Evolutionary conservation across 2,329 filamentous ascomycete genomes (phyloP).

Genomic region (Mollisiaceae sp.): DNA sequence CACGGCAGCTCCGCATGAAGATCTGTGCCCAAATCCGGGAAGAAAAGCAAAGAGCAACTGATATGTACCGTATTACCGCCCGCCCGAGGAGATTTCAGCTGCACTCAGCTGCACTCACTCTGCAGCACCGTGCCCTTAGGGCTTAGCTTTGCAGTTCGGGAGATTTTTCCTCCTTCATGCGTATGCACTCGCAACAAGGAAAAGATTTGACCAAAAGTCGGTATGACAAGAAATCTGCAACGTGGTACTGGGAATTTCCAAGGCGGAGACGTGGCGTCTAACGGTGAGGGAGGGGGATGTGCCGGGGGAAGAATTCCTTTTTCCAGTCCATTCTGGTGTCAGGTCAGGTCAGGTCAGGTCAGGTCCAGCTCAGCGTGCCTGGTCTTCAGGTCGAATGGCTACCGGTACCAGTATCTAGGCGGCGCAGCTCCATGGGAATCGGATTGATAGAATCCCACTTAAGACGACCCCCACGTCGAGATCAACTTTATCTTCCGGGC

Average conservation of each 20-base stretch:
- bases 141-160: neutral
- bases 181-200: neutral
- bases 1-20: neutral
- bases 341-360: too few relatives aligned
- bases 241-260: constrained; percentile 4
- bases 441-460: neutral
- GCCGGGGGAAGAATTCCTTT: constrained; percentile 6
- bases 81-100: too few relatives aligned
- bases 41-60: neutral
- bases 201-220: constrained; percentile 4
- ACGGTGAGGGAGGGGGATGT: constrained; percentile 3
- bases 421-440: constrained; percentile 1
- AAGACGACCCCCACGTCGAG: neutral
- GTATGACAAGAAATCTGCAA: constrained; percentile 9
- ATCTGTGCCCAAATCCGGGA: neutral
- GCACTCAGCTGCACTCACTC: neutral
- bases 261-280: constrained; percentile 3
- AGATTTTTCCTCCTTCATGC: neutral
- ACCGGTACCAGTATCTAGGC: neutral
- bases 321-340: neutral
- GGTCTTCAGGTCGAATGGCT: neutral
- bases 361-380: neutral
- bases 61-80: neutral
- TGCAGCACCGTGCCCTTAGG: constrained; percentile 3
- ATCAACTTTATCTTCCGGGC: neutral